phyloP scores from a whole-genome alignment of 805 yeast genomes.

The Candida easanensis region DNA sequence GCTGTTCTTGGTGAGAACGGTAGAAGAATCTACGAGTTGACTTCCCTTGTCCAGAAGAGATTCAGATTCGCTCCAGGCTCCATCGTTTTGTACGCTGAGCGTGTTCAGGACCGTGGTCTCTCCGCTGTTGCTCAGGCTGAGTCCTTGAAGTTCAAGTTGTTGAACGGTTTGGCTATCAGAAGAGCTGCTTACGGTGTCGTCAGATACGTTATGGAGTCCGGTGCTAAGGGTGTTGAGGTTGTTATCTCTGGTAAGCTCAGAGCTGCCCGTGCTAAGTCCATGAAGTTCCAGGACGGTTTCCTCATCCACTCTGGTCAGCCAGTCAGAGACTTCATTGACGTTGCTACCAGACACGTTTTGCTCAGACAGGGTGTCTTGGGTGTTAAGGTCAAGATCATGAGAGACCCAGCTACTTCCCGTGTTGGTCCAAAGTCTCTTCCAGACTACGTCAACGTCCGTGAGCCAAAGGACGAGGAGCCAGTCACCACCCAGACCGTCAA shows the following conservation, averaged over 20 bases:
- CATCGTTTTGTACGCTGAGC: conserved; percentile 94
- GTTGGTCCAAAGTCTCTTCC: conserved; percentile 90
- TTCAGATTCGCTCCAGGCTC: conserved; percentile 94
- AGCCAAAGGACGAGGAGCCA: conserved; percentile 91
- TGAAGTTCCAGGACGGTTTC: conserved; percentile 99
- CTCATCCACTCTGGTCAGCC: conserved; percentile 99
- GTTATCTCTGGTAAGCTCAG: conserved; percentile 99
- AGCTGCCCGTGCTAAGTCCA: conserved; percentile 99
- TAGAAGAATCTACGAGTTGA: conserved; percentile 98
- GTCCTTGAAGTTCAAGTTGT: conserved; percentile 96
- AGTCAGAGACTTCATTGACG: conserved; percentile 96
- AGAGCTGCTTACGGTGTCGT: conserved; percentile 99
- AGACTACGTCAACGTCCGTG: conserved; percentile 88
- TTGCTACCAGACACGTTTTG: conserved; percentile 98
- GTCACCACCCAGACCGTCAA: conserved; percentile 80
- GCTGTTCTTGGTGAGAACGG: conserved; percentile 99
- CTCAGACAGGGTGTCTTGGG: conserved; percentile 99
- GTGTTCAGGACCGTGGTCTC: conserved; percentile 99
- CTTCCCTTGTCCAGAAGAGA: conserved; percentile 97
- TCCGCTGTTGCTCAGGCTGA: conserved; percentile 99
- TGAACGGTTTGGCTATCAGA: conserved; percentile 98
- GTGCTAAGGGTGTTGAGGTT: conserved; percentile 99
- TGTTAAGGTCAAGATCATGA: conserved; percentile 99
- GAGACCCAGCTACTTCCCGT: conserved; percentile 89
- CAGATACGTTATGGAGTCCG: conserved; percentile 99